These are phyloP conservation scores for Raphanus raphanistrum DNA, from an alignment of 345 rosid genomes.

Conservation along the genomic window DNA sequence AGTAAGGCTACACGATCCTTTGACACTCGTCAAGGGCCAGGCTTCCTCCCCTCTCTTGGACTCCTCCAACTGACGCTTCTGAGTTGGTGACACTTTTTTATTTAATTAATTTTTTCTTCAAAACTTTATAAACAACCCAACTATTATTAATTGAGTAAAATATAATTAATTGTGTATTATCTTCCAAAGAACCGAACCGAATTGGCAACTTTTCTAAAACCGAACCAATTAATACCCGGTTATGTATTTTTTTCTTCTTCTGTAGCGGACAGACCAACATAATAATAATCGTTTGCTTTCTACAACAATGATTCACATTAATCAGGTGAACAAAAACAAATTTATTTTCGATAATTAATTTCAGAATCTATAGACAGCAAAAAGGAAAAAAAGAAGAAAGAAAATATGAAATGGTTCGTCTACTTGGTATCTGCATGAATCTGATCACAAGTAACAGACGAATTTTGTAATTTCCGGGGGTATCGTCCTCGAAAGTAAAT, in stretches of 20 bases:
- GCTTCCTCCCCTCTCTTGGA: conserved; percentile 30
- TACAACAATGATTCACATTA: not conserved
- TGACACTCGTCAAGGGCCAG: conserved; percentile 37
- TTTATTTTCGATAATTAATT: not conserved
- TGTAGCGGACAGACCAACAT: not conserved
- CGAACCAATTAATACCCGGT: not conserved
- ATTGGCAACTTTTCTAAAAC: not conserved
- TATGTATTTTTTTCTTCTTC: not conserved
- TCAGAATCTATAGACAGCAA: not conserved
- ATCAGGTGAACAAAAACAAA: not conserved
- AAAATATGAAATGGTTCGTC: not conserved
- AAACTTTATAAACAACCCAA: not conserved
- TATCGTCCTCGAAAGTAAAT: conserved; percentile 21
- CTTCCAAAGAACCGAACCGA: not conserved
- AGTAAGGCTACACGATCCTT: conserved; percentile 33
- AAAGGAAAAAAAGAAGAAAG: too few relatives aligned
- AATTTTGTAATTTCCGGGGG: conserved; percentile 12
- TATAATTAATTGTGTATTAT: not conserved
- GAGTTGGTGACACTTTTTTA: not conserved
- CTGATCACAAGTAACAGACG: conserved; percentile 1
- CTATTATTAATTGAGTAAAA: not conserved
- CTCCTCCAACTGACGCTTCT: conserved; percentile 36
- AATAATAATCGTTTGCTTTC: not conserved
- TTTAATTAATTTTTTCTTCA: not conserved
- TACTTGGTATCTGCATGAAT: conserved; percentile 6